Evolutionary conservation across 2,329 filamentous ascomycete species (phyloP), one percentile per base, ranked within the genome.

Genomic region (Penicillium hesseltinei): DNA sequence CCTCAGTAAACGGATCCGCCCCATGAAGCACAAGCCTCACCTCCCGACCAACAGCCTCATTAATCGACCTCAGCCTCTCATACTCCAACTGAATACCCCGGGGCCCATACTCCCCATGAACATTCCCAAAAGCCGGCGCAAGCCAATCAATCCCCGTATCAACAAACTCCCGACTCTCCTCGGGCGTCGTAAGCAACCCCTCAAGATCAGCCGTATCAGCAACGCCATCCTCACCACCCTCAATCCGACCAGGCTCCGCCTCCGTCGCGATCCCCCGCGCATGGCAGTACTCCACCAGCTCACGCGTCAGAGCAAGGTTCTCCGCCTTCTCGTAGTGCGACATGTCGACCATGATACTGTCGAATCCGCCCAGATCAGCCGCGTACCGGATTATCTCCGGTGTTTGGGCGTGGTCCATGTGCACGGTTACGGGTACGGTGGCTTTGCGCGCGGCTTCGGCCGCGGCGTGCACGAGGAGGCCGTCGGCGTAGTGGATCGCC

Each of bases 311-410:
- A 3, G 80, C 76, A 38, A 91, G 76, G 68, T 91, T 91, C 74
- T 90, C 87, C 53, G 82, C 85, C 64, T 85, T 86, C 63, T 88
- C 86, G 67, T 88, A 85, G 69, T 90, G 88, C 57, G 81, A 84
- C 87, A 91, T 91, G 73, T 91, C 88, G 0, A 90, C 84, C 88
- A 91, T 90, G 69, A 91, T 89, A 61, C 81, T 84, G 72, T 90
- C 88, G 64, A 90, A 90, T 3, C 76, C 81, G 49, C 82, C 78
- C n/a, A 84, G 80, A 64, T 86, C 80, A 0, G 85, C 86, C 0
- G 86, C 85, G 5, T 76, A 77, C 17, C 82, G 81, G 61, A 88
- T 84, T 33, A 86, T 83, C 61, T 84, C 84, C 3, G 84, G 82
- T 9, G 81, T 83, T 72, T 88, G 86, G 31, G 83, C 84, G 73